A percentile compares a stretch with the other conserved stretches of the same genome.
These are phyloP conservation scores for Kodamaea anthophila DNA, from an alignment of 1,139 yeast species.

Conservation along the genomic window DNA sequence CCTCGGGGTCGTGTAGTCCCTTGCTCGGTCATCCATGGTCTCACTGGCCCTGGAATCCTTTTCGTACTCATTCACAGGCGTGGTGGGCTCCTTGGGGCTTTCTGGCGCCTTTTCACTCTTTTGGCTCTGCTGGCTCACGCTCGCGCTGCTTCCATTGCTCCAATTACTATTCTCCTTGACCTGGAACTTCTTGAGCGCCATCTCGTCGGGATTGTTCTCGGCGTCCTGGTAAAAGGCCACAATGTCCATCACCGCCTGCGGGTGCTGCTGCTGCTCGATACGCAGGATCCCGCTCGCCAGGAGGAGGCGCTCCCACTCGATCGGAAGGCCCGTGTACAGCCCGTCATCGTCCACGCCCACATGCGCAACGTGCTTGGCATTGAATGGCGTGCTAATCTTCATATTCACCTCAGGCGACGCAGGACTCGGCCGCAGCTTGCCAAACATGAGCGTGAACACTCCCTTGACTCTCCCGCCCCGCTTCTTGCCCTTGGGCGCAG, in stretches of 20 bases:
- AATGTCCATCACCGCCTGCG: slow-evolving; percentile 91
- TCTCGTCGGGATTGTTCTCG: slow-evolving; percentile 55
- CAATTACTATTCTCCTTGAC: slow-evolving; percentile 5
- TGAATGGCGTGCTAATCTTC: slow-evolving; percentile 83
- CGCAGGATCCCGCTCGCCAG: slow-evolving; percentile 82
- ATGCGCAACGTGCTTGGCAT: slow-evolving; percentile 86
- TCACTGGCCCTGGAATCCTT: too few species aligned
- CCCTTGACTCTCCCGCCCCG: slow-evolving; percentile 35
- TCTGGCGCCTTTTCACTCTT: slow-evolving; percentile 14
- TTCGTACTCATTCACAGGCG: not conserved
- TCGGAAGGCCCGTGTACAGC: slow-evolving; percentile 83
- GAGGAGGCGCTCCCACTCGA: slow-evolving; percentile 82
- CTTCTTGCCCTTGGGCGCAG: slow-evolving; percentile 13
- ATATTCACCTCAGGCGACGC: slow-evolving; percentile 26
- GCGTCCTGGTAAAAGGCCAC: slow-evolving; percentile 79
- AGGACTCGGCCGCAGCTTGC: slow-evolving; percentile 20
- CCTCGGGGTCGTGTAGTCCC: not conserved
- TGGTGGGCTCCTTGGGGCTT: not conserved
- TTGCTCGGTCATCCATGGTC: too few species aligned
- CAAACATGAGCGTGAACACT: slow-evolving; percentile 38
- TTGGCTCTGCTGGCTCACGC: slow-evolving; percentile 11
- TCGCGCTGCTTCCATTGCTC: slow-evolving; percentile 7
- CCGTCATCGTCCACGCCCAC: slow-evolving; percentile 90
- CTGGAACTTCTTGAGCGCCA: slow-evolving; percentile 71
- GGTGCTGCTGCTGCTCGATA: slow-evolving; percentile 82